Conservation (phyloP, 225 moss, liverwort and hornwort genomes). For the Pseudoscleropodium purum region DNA sequence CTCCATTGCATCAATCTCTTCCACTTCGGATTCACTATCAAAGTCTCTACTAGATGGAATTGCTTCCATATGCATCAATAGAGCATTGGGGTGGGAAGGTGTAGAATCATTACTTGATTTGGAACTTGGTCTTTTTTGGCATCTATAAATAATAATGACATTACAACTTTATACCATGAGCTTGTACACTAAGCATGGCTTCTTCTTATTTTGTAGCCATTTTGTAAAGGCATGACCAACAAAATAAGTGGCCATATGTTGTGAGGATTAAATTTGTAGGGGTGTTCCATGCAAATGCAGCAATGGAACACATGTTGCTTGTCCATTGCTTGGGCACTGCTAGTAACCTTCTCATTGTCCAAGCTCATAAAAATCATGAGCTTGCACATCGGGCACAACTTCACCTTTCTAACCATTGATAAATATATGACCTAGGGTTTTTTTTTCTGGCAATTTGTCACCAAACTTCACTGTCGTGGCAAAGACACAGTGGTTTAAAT, state of each 20-base stretch:
- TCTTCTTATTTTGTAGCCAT: too few relatives aligned
- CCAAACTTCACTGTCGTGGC: too few relatives aligned
- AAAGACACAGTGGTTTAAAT: too few relatives aligned
- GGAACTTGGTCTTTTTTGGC: background rate
- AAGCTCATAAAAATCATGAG: background rate
- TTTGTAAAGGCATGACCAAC: too few relatives aligned
- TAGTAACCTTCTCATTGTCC: too few relatives aligned
- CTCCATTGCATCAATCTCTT: background rate
- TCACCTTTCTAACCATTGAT: background rate
- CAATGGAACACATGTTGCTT: too few relatives aligned
- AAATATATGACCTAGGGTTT: too few relatives aligned
- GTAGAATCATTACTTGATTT: background rate
- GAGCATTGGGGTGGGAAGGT: background rate
- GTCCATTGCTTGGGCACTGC: too few relatives aligned
- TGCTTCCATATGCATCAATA: background rate
- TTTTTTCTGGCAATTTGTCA: too few relatives aligned
- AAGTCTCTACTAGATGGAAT: background rate
- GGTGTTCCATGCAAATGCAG: background rate
- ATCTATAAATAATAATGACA: background rate
- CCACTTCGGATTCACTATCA: background rate
- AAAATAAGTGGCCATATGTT: background rate
- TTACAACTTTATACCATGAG: rapidly evolving
- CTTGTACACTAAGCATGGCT: too few relatives aligned
- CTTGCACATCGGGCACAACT: background rate
- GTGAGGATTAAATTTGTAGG: background rate